A percentile compares a stretch with the other conserved stretches of the same genome.
Evolutionary conservation across 1,139 yeast genomes (phyloP).

Genomic region (Hansenula anomala): DNA sequence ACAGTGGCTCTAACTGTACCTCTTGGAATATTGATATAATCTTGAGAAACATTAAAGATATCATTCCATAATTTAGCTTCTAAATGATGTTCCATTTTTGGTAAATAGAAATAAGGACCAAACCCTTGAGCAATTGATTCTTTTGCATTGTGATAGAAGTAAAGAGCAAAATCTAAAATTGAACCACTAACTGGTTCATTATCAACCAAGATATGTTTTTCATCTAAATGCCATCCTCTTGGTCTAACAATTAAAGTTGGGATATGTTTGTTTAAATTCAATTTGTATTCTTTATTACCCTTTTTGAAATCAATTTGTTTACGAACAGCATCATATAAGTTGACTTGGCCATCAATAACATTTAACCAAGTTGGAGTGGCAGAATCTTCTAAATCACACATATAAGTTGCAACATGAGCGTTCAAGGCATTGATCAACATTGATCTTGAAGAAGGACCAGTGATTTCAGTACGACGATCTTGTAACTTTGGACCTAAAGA

Average conservation of each 20-base stretch:
- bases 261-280: constrained; percentile 40
- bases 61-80: constrained; percentile 79
- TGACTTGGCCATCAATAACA: constrained; percentile 85
- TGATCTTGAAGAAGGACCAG: constrained; percentile 88
- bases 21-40: constrained; percentile 54
- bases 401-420: constrained; percentile 84
- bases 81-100: constrained; percentile 75
- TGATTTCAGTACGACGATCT: constrained; percentile 76
- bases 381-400: constrained; percentile 95
- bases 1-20: constrained; percentile 75
- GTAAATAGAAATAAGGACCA: constrained; percentile 73
- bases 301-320: constrained; percentile 50
- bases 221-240: constrained; percentile 84
- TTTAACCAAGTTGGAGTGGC: constrained; percentile 94
- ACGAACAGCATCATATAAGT: constrained; percentile 83
- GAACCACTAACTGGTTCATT: constrained; percentile 77
- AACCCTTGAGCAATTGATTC: constrained; percentile 54
- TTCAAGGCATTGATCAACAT: constrained; percentile 93
- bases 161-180: constrained; percentile 71
- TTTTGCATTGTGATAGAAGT: constrained; percentile 65
- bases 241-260: constrained; percentile 83
- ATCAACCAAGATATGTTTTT: constrained; percentile 64
- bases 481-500: constrained; percentile 64
- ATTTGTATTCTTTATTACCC: constrained; percentile 48
- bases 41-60: constrained; percentile 67